Evolutionary conservation across 129 eudicot genomes (phyloP).

Genomic region (Escallonia rubra): DNA sequence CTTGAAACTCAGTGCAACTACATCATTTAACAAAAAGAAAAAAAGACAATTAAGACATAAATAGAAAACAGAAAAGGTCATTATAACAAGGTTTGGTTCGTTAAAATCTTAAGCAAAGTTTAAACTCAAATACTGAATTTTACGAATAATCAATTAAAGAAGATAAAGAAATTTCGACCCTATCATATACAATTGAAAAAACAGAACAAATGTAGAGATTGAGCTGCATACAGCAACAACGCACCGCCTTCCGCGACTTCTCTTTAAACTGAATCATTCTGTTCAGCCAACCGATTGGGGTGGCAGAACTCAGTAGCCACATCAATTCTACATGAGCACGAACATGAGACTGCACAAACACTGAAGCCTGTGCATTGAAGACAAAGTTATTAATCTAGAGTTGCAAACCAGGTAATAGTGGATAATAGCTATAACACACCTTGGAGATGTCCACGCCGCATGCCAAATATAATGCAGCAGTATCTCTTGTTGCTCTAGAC

Average conservation of each 20-base stretch:
- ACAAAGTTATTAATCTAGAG: neutral
- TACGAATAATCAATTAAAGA: neutral
- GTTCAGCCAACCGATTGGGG: constrained; percentile 98
- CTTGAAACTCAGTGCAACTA: too few relatives aligned
- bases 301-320: constrained; percentile 93
- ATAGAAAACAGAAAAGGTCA: too few relatives aligned
- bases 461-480: constrained; percentile 97
- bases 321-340: constrained; percentile 95
- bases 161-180: neutral
- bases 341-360: constrained; percentile 97
- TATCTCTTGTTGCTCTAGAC: constrained; percentile 80
- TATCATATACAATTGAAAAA: neutral
- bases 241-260: constrained; percentile 94
- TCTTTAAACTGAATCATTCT: constrained; percentile 98
- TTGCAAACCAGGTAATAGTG: neutral
- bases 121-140: neutral
- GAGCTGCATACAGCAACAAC: constrained; percentile 55
- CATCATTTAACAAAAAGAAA: too few relatives aligned
- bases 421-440: constrained; percentile 33
- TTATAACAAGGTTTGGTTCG: too few relatives aligned
- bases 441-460: constrained; percentile 91
- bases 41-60: too few relatives aligned
- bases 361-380: constrained; percentile 61
- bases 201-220: constrained; percentile 20
- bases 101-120: neutral